These are phyloP conservation scores for Corylus americana DNA, from an alignment of 306 rosid species.

Conservation along the genomic window DNA sequence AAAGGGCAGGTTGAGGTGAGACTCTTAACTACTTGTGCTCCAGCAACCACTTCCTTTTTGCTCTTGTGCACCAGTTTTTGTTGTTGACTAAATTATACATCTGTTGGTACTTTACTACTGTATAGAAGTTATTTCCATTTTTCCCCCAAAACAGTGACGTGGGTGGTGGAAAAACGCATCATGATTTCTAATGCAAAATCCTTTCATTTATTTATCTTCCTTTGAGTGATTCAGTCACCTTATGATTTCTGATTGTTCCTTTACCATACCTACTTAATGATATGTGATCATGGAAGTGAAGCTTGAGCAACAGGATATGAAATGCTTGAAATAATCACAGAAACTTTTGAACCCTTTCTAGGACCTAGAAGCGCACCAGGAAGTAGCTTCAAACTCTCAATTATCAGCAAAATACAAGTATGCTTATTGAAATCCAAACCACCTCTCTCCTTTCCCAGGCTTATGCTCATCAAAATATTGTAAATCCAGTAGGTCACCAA, in stretches of 20 bases:
- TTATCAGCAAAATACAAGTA: neutral
- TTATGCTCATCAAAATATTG: neutral
- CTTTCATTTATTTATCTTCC: neutral
- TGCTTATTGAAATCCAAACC: neutral
- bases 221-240: neutral
- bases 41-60: neutral
- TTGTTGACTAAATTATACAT: conserved; percentile 4
- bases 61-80: conserved; percentile 1
- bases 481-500: neutral
- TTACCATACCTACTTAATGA: neutral
- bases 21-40: conserved; percentile 14
- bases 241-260: neutral
- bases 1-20: conserved; percentile 90
- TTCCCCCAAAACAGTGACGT: too few species aligned
- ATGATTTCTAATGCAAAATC: neutral
- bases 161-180: neutral
- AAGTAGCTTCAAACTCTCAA: neutral
- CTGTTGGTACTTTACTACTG: neutral
- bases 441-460: neutral
- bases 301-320: neutral
- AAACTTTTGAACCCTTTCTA: neutral
- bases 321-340: neutral
- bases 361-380: neutral
- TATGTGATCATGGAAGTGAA: neutral
- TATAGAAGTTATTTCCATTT: neutral